Evolutionary conservation across 2,329 filamentous ascomycete species (phyloP).

Genomic region (Trichophaea hybrida): DNA sequence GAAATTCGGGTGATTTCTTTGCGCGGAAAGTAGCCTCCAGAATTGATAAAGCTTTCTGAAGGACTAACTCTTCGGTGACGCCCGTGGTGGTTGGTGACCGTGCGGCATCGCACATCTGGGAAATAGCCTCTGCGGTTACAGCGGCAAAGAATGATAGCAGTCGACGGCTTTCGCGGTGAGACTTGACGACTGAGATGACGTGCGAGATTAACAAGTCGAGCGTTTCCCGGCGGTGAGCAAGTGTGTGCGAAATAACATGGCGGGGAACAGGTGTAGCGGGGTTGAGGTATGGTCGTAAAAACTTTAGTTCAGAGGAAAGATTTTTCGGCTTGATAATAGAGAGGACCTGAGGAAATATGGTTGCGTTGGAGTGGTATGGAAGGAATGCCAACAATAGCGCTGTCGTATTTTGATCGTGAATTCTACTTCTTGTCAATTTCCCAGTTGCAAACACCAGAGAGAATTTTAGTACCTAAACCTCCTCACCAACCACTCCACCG

Average conservation of each 20-base stretch:
- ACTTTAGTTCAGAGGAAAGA: slow-evolving; percentile 62
- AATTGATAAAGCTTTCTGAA: slow-evolving; percentile 54
- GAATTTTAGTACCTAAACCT: slow-evolving; percentile 56
- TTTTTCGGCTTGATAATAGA: slow-evolving; percentile 64
- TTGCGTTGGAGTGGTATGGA: slow-evolving; percentile 74
- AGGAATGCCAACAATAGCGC: slow-evolving; percentile 71
- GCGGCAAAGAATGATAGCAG: slow-evolving; percentile 85
- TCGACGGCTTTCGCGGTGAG: slow-evolving; percentile 58
- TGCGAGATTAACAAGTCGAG: slow-evolving; percentile 64
- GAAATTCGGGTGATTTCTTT: slow-evolving; percentile 60
- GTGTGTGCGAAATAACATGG: slow-evolving; percentile 68
- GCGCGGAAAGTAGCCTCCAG: slow-evolving; percentile 59
- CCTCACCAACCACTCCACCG: slow-evolving; percentile 86
- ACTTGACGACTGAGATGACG: slow-evolving; percentile 57
- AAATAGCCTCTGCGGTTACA: slow-evolving; percentile 70
- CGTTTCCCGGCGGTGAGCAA: slow-evolving; percentile 62
- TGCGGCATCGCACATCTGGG: slow-evolving; percentile 67
- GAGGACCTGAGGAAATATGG: slow-evolving; percentile 64
- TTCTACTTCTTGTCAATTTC: slow-evolving; percentile 37
- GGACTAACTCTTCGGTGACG: slow-evolving; percentile 49
- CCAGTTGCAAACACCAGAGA: not conserved
- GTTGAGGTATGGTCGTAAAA: slow-evolving; percentile 72
- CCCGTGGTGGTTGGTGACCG: slow-evolving; percentile 54
- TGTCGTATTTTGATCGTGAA: slow-evolving; percentile 80
- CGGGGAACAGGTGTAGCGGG: slow-evolving; percentile 63